Percentiles rank a stretch among this genome's conserved stretches.
phyloP scores from a whole-genome alignment of 164 flowering plant genomes.

The Vitis rotundifolia region DNA sequence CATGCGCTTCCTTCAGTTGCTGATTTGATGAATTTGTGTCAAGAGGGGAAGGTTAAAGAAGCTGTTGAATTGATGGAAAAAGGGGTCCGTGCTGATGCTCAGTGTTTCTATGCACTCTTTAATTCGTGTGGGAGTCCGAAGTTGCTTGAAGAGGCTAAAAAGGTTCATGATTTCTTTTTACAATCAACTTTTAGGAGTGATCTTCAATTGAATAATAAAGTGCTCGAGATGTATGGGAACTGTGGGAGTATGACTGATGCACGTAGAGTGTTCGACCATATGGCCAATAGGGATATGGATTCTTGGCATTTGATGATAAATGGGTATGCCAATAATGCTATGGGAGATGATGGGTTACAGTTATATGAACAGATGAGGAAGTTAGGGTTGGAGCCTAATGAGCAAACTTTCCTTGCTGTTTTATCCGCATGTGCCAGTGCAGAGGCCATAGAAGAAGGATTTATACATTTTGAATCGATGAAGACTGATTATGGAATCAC shows the following conservation, averaged over 20 bases:
- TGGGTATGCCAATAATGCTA: conserved; percentile 56
- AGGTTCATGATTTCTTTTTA: conserved; percentile 64
- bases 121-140: conserved; percentile 44
- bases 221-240: conserved; percentile 62
- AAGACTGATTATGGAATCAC: conserved; percentile 47
- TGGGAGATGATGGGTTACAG: conserved; percentile 80
- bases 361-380: conserved; percentile 73
- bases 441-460: conserved; percentile 76
- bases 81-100: conserved; percentile 54
- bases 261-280: conserved; percentile 68
- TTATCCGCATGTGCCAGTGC: conserved; percentile 71
- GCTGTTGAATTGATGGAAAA: conserved; percentile 59
- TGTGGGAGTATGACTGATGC: conserved; percentile 77
- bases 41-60: conserved; percentile 65
- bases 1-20: conserved; percentile 20
- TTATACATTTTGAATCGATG: conserved; percentile 73
- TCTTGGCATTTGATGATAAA: conserved; percentile 76
- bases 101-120: conserved; percentile 46
- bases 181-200: conserved; percentile 60
- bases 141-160: conserved; percentile 58
- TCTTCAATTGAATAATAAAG: conserved; percentile 45
- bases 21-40: conserved; percentile 45
- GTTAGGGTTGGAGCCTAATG: conserved; percentile 46
- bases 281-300: conserved; percentile 60
- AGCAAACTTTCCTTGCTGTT: conserved; percentile 59